These are phyloP conservation scores for Naganishia sp. DNA, from an alignment of 1,284 basidiomycete species.

Conservation along the genomic window DNA sequence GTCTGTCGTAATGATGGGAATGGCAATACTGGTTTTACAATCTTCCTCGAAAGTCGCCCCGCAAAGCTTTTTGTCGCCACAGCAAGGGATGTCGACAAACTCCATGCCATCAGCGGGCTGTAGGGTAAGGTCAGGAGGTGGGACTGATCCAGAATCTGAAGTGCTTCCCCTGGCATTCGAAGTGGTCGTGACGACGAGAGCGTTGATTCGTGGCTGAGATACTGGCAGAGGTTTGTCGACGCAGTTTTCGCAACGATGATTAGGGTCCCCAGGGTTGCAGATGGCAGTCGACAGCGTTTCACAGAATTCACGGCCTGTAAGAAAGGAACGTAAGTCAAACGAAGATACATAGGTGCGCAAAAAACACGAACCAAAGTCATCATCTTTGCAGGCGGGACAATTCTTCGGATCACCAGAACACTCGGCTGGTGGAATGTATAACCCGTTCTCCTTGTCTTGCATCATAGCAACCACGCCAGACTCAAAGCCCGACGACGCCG, in stretches of 20 bases:
- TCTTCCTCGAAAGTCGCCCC: slow-evolving; percentile 22
- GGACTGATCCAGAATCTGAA: slow-evolving; percentile 7
- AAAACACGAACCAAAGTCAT: slow-evolving; percentile 47
- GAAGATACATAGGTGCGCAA: too few relatives aligned
- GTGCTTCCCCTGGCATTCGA: slow-evolving; percentile 28
- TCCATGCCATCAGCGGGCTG: slow-evolving; percentile 13
- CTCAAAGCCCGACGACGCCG: slow-evolving; percentile 9
- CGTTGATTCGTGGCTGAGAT: neutral
- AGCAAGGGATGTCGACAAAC: slow-evolving; percentile 33
- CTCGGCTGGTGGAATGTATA: slow-evolving; percentile 38
- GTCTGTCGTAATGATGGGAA: slow-evolving; percentile 10
- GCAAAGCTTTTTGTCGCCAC: slow-evolving; percentile 31
- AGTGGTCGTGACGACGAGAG: neutral
- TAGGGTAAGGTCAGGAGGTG: neutral
- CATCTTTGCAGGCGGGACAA: slow-evolving; percentile 52
- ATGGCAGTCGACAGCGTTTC: slow-evolving; percentile 68
- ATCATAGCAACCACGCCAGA: slow-evolving; percentile 19
- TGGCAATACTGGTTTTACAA: slow-evolving; percentile 6
- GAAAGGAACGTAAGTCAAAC: neutral
- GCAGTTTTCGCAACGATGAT: slow-evolving; percentile 31
- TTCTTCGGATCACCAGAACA: slow-evolving; percentile 54
- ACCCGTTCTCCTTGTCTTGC: slow-evolving; percentile 22
- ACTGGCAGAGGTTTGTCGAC: slow-evolving; percentile 39
- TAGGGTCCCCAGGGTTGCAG: slow-evolving; percentile 44
- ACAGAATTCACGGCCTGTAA: slow-evolving; percentile 76